Conservation (phyloP, 352 stramenopile genomes). For the Phytophthora constricta region DNA sequence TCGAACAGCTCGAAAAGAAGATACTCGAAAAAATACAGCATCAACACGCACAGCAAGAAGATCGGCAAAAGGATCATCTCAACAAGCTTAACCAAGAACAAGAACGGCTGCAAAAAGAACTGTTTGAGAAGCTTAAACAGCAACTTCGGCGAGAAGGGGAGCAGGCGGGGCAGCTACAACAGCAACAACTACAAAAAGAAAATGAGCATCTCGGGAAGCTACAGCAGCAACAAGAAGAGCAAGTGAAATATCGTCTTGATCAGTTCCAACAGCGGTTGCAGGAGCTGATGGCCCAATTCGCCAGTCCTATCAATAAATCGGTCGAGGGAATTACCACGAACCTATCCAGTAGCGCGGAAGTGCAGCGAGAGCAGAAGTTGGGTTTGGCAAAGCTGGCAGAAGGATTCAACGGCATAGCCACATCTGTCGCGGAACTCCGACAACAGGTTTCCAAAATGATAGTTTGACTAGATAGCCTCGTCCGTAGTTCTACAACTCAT, state of each 20-base stretch:
- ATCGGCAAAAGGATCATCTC: not conserved
- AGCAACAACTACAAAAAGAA: not conserved
- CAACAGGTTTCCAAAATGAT: slow-evolving; percentile 35
- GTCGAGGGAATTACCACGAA: slow-evolving; percentile 25
- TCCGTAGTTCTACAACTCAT: slow-evolving; percentile 18
- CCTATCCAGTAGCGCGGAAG: slow-evolving; percentile 8
- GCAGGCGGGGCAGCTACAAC: not conserved
- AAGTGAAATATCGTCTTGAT: not conserved
- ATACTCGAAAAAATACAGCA: not conserved
- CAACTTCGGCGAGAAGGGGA: not conserved
- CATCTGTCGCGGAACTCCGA: slow-evolving; percentile 30
- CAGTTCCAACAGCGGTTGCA: slow-evolving; percentile 21
- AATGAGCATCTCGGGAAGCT: not conserved
- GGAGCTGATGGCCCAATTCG: slow-evolving; percentile 19
- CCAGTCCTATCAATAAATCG: slow-evolving; percentile 30
- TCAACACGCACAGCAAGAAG: not conserved
- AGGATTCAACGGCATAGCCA: slow-evolving; percentile 22
- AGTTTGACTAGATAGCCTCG: not conserved
- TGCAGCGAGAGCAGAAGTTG: slow-evolving; percentile 14
- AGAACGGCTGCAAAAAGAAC: not conserved
- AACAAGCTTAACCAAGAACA: not conserved
- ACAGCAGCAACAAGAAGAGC: not conserved
- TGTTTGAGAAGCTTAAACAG: not conserved
- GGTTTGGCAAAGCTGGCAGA: slow-evolving; percentile 18
- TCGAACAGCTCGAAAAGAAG: not conserved